A percentile compares a stretch with the other conserved stretches of the same genome.
Evolutionary conservation across 2,329 filamentous ascomycete species (phyloP).

Genomic region (Fusarium solani-melongenae): DNA sequence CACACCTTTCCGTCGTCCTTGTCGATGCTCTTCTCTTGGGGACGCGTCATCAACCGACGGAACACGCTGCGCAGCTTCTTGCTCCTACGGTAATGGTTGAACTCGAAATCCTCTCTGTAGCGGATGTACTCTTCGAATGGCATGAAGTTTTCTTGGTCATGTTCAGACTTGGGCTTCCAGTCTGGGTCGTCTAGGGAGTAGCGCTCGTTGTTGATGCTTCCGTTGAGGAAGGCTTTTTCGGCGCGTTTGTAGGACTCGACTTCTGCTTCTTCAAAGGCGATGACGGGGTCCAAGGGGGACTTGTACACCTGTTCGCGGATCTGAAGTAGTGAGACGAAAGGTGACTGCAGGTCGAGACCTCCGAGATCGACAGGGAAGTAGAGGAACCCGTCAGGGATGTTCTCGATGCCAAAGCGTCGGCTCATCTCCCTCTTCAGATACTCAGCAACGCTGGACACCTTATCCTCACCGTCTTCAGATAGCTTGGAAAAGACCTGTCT

Average conservation of each 20-base stretch:
- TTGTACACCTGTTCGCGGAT: constrained; percentile 49
- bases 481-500: constrained; percentile 56
- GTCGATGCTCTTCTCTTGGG: constrained; percentile 42
- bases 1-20: constrained; percentile 40
- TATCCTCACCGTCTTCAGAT: constrained; percentile 31
- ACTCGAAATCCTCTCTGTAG: constrained; percentile 55
- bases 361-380: constrained; percentile 59
- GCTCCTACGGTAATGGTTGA: constrained; percentile 31
- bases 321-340: constrained; percentile 56
- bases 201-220: constrained; percentile 11
- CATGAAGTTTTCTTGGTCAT: constrained; percentile 55
- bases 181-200: constrained; percentile 30
- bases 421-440: constrained; percentile 65
- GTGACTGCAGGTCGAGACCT: constrained; percentile 59
- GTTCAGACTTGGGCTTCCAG: constrained; percentile 44
- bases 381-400: constrained; percentile 59
- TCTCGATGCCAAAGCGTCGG: constrained; percentile 59
- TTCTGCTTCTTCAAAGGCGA: constrained; percentile 49
- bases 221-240: constrained; percentile 50
- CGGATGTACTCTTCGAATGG: constrained; percentile 56
- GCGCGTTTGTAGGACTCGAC: constrained; percentile 48
- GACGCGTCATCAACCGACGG: constrained; percentile 48
- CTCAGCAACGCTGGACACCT: constrained; percentile 59
- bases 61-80: constrained; percentile 49
- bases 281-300: constrained; percentile 46